Base-by-base conservation (phyloP, 768 basidiomycete species). In the Mycena vitilis region DNA sequence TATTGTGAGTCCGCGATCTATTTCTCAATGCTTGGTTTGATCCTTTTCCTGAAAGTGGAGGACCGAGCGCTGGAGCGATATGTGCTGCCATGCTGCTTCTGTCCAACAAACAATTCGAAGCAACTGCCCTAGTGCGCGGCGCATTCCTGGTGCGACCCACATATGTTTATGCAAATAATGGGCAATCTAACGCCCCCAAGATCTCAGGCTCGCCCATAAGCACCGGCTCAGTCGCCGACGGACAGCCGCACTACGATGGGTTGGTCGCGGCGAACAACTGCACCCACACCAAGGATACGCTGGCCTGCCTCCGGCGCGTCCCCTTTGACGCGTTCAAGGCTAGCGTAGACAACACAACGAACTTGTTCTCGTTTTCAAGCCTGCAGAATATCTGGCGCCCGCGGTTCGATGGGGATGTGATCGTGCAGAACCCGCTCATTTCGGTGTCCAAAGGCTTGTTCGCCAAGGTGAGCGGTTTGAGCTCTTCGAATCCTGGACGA, bases 361-460 rank as follows among this genome's bases (percentile, higher is more conserved):
- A 63, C 15, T 30, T 81, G 1, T 76, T 82, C 51, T 61, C 76
- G 0, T 81, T 78, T 67, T 61, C 74, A 63, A 76, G 77, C 30
- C 60, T 82, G 40, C 63, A 64, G 0, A 61, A 78, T 44, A 77
- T 78, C 2, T 85, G 82, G 81, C 47, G 73, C 16, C 85, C 84
- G 5, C 74, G 79, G 9, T 77, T 81, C 2, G 84, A 86, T 55
- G 82, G 81, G 0, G 71, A 75, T 0, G 80, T 86, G 62, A 49
- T 86, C 23, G 71, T 72, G 1, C 78, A 76, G 2, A 64, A 76
- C 45, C 83, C 83, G 0, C 73, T 79, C 30, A 53, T 65, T 11
- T 74, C 81, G 1, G 74, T 84, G 0, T 66, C 73, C 51, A 69
- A 78, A 22, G 84, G 83, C 15, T 73, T 69, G 18, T 76, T 81